Conservation (phyloP, 306 rosid species). For the Macrotyloma uniflorum region DNA sequence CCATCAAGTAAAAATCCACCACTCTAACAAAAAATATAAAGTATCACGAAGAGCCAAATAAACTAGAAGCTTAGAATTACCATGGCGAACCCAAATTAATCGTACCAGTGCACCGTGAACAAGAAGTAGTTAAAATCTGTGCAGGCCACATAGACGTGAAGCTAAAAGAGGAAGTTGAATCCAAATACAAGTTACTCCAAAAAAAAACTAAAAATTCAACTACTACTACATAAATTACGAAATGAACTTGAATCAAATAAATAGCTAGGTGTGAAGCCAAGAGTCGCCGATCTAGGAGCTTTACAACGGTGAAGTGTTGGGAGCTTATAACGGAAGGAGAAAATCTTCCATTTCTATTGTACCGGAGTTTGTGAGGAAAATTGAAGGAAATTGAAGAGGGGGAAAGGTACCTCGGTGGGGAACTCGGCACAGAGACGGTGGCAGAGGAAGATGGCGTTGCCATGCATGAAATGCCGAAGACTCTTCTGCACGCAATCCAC, state of each 20-base stretch:
- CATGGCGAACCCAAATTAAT: conserved; percentile 30
- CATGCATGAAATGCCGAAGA: conserved; percentile 77
- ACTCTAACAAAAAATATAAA: background rate
- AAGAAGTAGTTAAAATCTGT: background rate
- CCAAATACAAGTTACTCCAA: background rate
- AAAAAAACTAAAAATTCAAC: background rate
- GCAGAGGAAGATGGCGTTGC: conserved; percentile 89
- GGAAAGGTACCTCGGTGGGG: conserved; percentile 49
- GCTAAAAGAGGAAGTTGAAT: conserved; percentile 17
- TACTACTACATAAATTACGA: conserved; percentile 3
- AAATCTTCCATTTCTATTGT: background rate
- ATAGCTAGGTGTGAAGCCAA: background rate
- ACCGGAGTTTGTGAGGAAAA: conserved; percentile 1
- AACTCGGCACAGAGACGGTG: conserved; percentile 92
- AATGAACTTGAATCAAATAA: conserved; percentile 14
- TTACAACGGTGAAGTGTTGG: background rate
- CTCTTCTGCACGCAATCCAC: conserved; percentile 74
- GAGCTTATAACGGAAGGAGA: background rate
- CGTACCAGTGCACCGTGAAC: background rate
- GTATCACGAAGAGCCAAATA: background rate
- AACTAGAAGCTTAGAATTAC: background rate
- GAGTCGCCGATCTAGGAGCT: conserved; percentile 43
- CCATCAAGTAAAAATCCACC: background rate
- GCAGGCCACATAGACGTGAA: background rate
- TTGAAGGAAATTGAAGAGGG: background rate